phyloP scores from a whole-genome alignment of 2,329 filamentous ascomycete genomes.

The Ilyonectria sp. region DNA sequence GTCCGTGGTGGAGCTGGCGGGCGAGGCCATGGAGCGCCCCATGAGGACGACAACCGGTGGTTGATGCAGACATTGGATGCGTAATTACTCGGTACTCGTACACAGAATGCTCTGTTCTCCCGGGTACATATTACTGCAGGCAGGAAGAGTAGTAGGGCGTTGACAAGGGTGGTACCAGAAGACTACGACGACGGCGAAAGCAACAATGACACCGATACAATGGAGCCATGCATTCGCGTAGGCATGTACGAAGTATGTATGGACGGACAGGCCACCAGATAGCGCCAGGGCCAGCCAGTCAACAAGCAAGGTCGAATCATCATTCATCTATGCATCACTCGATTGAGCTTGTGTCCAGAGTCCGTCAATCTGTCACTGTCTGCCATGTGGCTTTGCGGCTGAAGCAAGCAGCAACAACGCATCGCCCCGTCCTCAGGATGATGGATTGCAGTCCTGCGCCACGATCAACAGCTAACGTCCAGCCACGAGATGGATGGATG shows the following conservation, averaged over 20 bases:
- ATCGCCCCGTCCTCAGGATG: neutral
- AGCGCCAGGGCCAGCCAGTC: neutral
- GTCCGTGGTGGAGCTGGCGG: slow-evolving; percentile 7
- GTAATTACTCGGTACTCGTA: neutral
- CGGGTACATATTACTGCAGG: neutral
- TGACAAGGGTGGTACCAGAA: neutral
- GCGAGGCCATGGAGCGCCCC: neutral
- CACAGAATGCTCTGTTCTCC: neutral
- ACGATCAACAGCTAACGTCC: neutral
- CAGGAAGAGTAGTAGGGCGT: neutral
- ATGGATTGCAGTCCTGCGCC: neutral
- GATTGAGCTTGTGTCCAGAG: neutral
- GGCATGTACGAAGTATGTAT: neutral
- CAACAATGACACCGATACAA: neutral
- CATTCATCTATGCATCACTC: neutral
- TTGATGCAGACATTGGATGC: neutral
- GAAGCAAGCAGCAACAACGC: neutral
- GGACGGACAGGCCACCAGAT: neutral
- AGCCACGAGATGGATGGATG: neutral
- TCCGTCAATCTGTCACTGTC: neutral
- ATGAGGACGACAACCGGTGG: neutral
- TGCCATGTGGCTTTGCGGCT: neutral
- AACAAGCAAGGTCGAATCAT: neutral
- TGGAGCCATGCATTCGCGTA: slow-evolving; percentile 4
- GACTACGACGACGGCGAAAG: neutral